Evolutionary conservation across 768 basidiomycete species (phyloP), one percentile per base, ranked within the genome.

Genomic region (Hygrophoropsis aurantiaca): DNA sequence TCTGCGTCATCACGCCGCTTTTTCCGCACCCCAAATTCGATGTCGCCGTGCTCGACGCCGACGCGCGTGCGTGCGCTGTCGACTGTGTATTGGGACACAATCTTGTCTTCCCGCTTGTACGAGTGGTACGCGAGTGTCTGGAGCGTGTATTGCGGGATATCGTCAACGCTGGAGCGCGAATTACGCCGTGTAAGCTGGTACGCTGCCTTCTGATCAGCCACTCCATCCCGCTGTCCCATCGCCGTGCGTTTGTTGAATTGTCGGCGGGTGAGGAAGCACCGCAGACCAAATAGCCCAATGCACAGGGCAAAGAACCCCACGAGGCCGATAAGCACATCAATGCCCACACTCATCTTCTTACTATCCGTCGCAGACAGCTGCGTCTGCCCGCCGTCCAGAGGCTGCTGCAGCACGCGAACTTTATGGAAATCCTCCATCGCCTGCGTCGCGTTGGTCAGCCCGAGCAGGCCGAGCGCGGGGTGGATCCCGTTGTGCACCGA

Each of bases 361-460:
- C 67, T 68, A 5, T 41, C 16, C n/a, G 51, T 45, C 3, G 57
- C 19, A 25, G 38, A 15, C 2, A 46, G 19, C 18, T 40, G 44
- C 43, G 44, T 18, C 48, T 52, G 15, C 42, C 47, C 9, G 52
- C 52, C 39, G 39, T 58, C 58, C n/a, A 88, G 65, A 0, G 87
- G 81, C 48, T 81, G 73, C 40, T 83, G 76, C 25, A 84, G 66
- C 11, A 90, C 78, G 4, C 90, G 80, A 4, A 89, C 85, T 4
- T 72, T 77, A 37, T 81, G 60, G 66, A 90, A 92, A 52, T 90
- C 85, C 2, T 74, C 64, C 49, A 90, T 56, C 0, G 90, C 89
- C 4, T 58, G 61, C 0, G 78, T 74, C 0, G 80, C 71, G 53
- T 90, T 76, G 2, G 87, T 89, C 1, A 92, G 67, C 3, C 73